These are phyloP conservation scores for Eleusine indica DNA, from an alignment of 176 grass and related monocot species.

Conservation along the genomic window DNA sequence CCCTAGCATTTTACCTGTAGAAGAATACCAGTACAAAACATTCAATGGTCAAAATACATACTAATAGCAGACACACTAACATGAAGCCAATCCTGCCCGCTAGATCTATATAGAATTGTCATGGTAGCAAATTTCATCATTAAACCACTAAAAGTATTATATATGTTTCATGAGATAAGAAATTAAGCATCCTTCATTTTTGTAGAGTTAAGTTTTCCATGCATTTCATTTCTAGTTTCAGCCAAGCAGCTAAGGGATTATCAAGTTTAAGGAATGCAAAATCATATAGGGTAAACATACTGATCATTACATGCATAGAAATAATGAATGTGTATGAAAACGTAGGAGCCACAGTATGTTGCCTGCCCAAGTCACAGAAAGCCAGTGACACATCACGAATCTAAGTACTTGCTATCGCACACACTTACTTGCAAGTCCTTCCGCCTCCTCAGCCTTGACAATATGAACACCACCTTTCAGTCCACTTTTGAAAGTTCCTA, in stretches of 20 bases:
- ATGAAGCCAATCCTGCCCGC: neutral
- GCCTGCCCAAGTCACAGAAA: neutral
- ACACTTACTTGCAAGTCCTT: constrained; percentile 66
- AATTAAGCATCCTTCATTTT: constrained; percentile 10
- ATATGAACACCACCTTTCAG: constrained; percentile 98
- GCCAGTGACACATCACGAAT: constrained; percentile 13
- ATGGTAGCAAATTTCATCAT: neutral
- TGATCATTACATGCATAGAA: neutral
- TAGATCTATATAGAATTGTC: constrained; percentile 19
- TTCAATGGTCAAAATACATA: neutral
- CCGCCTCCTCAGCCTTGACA: constrained; percentile 88
- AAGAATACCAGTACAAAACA: constrained; percentile 28
- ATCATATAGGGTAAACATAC: neutral
- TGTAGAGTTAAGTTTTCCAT: neutral
- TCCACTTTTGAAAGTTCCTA: constrained; percentile 99
- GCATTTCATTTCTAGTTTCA: constrained; percentile 5
- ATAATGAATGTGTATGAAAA: neutral
- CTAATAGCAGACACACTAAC: neutral
- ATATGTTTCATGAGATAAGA: neutral
- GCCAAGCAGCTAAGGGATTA: neutral
- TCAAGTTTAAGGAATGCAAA: neutral
- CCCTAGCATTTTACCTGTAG: constrained; percentile 95
- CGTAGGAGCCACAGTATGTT: neutral
- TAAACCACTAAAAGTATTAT: constrained; percentile 1
- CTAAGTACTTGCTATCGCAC: neutral